Conservation (phyloP, 2,329 filamentous ascomycete species). For the Fusarium chlamydosporum region DNA sequence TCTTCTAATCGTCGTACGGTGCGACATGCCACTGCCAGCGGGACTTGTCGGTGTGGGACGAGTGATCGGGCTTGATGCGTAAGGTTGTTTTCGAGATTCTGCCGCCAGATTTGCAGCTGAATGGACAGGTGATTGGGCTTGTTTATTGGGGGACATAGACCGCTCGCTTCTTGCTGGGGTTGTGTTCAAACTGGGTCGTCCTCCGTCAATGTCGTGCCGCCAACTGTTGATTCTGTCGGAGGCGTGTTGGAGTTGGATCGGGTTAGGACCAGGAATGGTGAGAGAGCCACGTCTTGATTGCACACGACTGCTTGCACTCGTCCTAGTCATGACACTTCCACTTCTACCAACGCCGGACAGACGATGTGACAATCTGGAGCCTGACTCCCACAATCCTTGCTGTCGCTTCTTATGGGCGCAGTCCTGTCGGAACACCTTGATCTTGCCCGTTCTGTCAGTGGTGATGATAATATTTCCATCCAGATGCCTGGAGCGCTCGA, state of each 20-base stretch:
- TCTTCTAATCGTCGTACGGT: constrained; percentile 45
- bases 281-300: constrained; percentile 70
- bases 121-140: constrained; percentile 55
- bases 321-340: constrained; percentile 68
- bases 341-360: constrained; percentile 72
- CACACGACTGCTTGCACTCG: constrained; percentile 63
- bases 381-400: constrained; percentile 82
- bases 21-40: constrained; percentile 53
- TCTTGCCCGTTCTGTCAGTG: constrained; percentile 86
- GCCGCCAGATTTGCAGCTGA: constrained; percentile 60
- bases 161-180: constrained; percentile 65
- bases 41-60: constrained; percentile 57
- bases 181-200: constrained; percentile 57
- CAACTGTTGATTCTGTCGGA: constrained; percentile 89
- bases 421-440: constrained; percentile 96
- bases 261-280: constrained; percentile 52
- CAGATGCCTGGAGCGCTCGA: constrained; percentile 80
- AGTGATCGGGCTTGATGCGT: constrained; percentile 51
- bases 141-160: constrained; percentile 68
- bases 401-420: constrained; percentile 86
- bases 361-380: constrained; percentile 80
- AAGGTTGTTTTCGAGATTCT: constrained; percentile 63
- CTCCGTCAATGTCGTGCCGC: constrained; percentile 76
- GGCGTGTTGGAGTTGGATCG: constrained; percentile 52
- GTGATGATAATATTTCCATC: constrained; percentile 94